Base-by-base conservation (phyloP, 306 rosid genomes). In the Luffa aegyptiaca region DNA sequence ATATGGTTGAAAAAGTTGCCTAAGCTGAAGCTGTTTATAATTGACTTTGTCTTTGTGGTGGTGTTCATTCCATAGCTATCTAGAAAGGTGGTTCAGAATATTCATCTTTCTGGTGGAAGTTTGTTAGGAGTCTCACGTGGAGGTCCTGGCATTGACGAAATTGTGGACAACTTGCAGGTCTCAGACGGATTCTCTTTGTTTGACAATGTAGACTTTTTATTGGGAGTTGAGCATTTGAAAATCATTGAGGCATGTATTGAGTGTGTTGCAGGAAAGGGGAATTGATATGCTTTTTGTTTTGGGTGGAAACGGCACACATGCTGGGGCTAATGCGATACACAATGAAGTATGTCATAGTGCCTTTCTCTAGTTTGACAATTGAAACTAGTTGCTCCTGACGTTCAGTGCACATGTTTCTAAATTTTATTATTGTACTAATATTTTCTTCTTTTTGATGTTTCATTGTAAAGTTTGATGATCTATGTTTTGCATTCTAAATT, bases 101-200 rank as follows among this genome's bases (percentile, higher is more conserved):
- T 96, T 87, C 99, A 96, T 89, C 99, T 96, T 82, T 93, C 98
- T 86, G 99, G 99, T 48, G 99, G 99, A 87, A 96, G 99, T 84
- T 83, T 96, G 85, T 86, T 96, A 86, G 99, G 99, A 81, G 99
- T 96, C 80, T 96, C 99, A 5, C 94, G 99, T 49, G 99, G 99
- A 61, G 98, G 93, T 71, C 97, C 98, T 80, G 75, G 82, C 13
- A 93, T 92, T 72, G 81, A 83, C 84, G 86, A 89, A 75, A 91
- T 96, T 14, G 99, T 91, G 82, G 97, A 93, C 90, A 83, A 89
- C 81, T 79, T 96, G 90, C 86, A 89, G 96, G 99, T 95, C 48
- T 56, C 73, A 81, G 59, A 80, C 77, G 66, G 58, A 8, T 79
- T 78, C 20, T 52, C 83, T 80, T 79, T 6, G 10, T 16, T 79